Evolutionary conservation across 768 basidiomycete species (phyloP), one percentile per base, ranked within the genome.

Genomic region (Filobasidium wieringae): DNA sequence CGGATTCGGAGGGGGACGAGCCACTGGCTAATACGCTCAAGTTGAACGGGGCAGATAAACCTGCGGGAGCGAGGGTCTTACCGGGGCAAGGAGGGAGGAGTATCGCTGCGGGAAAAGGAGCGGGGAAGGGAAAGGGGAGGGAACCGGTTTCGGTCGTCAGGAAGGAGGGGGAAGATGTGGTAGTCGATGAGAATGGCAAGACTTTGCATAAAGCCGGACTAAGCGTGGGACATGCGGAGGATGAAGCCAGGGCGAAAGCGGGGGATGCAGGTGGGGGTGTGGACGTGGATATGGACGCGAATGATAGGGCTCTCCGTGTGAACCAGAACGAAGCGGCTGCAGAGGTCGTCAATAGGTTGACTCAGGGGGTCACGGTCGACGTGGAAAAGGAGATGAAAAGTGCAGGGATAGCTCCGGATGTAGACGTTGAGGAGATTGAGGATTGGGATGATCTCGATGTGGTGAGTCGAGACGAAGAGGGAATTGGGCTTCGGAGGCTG

Each of bases 331-430:
- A 41, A 39, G 58, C 36, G 24, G 64, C 57, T 6, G 58, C 29
- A 26, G 63, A 58, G 15, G 51, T 40, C 45, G 69, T 57, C 63
- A 70, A 30, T 37, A 68, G 36, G 55, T 68, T 33, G 62, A 66
- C 19, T 61, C 67, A 65, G 64, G 71, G 52, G 68, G 63, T 60
- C 9, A 63, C 47, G 33, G 63, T 71, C 51, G 68, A 71, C 52
- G 60, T 65, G 29, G 70, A 74, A 40, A 87, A 89, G 70, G 87
- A 86, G 49, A 83, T 81, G 69, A 80, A 88, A 79, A 84, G 87
- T 50, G 86, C 86, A 9, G 66, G 66, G 8, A 9, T 53, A 30
- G 50, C 49, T 19, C 49, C 26, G 3, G 65, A 64, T 7, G 62
- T 50, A 19, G 43, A 47, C 36, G 55, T 61, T n/a, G 64, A 60